Evolutionary conservation across 2,329 filamentous ascomycete species (phyloP), one percentile per base, ranked within the genome.

Genomic region (Fusarium sp.): DNA sequence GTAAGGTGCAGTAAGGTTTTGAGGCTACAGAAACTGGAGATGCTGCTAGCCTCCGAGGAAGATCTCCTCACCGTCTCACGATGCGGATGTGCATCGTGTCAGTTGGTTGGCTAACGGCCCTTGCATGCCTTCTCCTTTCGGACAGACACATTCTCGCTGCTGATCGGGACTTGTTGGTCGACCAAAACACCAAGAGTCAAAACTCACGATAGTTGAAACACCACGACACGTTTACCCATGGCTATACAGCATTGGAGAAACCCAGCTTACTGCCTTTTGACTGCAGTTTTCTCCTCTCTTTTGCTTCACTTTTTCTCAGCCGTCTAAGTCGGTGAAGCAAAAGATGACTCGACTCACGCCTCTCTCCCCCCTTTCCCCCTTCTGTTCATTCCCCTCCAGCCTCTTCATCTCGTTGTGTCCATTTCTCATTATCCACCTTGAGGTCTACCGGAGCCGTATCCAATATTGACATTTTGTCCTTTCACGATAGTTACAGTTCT

Each of bases 61-160:
- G 46, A 64, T 67, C 63, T 58, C 42, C 67, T 68, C 62, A 67
- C 67, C 54, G 50, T 66, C 58, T 48, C 43, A 26, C 43, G 8
- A 28, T 51, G 23, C 39, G 52, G 37, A 28, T 42, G 13, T 9
- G 18, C 34, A 49, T 45, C 53, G 68, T 71, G 68, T 71, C 60
- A 71, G 64, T 66, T 69, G 65, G 61, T 71, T 71, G 69, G 69
- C 60, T 59, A 25, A 48, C 14, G 9, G 56, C 60, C 68, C 68
- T 66, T 71, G 68, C 44, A 70, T 37, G 51, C 44, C 45, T 70
- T 51, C 67, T 71, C 18, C 52, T 71, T 70, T 70, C 19, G 67
- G 67, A 31, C 58, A 52, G 51, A 54, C 44, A 55, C 67, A 42
- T 26, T 43, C 16, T 25, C 23, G 37, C 42, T 59, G 49, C 39